Evolutionary conservation across 306 rosid species (phyloP).

Genomic region (Pterocarpus santalinus): DNA sequence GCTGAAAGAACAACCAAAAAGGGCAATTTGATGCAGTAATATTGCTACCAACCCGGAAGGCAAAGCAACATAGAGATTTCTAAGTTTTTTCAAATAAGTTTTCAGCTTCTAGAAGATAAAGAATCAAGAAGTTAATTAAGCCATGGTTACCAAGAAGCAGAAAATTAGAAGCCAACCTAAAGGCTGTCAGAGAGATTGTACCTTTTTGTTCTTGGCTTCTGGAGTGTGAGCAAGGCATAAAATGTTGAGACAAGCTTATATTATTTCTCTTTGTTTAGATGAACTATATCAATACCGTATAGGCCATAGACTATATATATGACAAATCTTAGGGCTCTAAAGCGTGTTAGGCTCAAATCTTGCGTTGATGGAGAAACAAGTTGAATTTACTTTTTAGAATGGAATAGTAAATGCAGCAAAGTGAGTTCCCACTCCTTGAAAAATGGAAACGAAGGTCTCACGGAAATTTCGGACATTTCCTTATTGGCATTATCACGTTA

Average conservation of each 20-base stretch:
- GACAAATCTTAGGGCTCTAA: background rate
- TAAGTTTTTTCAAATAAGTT: too few relatives aligned
- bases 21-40: too few relatives aligned
- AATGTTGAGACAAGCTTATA: background rate
- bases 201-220: slow-evolving; percentile 14
- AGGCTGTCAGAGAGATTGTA: background rate
- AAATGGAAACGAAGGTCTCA: slow-evolving; percentile 9
- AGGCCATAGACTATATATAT: too few relatives aligned
- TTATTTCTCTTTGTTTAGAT: background rate
- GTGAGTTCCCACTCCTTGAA: background rate
- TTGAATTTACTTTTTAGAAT: slow-evolving; percentile 36
- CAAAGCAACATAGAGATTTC: too few relatives aligned
- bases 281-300: background rate
- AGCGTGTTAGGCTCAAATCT: slow-evolving; percentile 14
- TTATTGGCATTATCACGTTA: background rate
- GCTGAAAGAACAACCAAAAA: too few relatives aligned
- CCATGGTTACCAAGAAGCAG: background rate
- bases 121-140: background rate
- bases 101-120: background rate
- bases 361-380: slow-evolving; percentile 10
- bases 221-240: slow-evolving; percentile 17
- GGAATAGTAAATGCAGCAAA: slow-evolving; percentile 8
- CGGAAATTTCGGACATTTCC: slow-evolving; percentile 21
- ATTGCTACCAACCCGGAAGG: too few relatives aligned
- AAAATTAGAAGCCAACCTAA: slow-evolving; percentile 18